Evolutionary conservation across 2,329 filamentous ascomycete species (phyloP).

Genomic region (Byssochlamys sp.): DNA sequence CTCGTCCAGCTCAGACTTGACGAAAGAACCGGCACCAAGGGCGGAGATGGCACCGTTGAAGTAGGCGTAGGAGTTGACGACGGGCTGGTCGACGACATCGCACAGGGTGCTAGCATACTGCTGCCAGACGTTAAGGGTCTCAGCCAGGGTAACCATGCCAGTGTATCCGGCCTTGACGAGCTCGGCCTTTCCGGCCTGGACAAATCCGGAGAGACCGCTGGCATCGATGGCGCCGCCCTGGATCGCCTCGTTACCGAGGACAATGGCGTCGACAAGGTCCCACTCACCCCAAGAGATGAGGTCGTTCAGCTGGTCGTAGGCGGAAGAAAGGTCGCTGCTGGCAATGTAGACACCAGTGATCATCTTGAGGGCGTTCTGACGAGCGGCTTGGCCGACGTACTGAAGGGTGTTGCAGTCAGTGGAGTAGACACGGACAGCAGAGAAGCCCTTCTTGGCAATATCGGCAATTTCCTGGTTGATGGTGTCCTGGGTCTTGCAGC

Average conservation of each 20-base stretch:
- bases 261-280: constrained; percentile 66
- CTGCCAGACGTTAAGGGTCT: constrained; percentile 72
- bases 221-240: constrained; percentile 62
- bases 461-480: constrained; percentile 55
- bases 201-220: constrained; percentile 57
- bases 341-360: constrained; percentile 85
- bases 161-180: constrained; percentile 59
- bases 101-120: constrained; percentile 54
- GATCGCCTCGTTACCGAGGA: constrained; percentile 85
- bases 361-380: constrained; percentile 60
- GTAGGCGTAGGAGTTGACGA: constrained; percentile 67
- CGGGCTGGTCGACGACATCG: constrained; percentile 69
- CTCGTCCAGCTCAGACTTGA: constrained; percentile 60
- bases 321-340: constrained; percentile 48
- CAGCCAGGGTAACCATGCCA: constrained; percentile 71
- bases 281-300: constrained; percentile 66
- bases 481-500: constrained; percentile 55
- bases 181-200: constrained; percentile 54
- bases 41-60: constrained; percentile 59
- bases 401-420: constrained; percentile 78
- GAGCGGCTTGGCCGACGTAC: constrained; percentile 61
- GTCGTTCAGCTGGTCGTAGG: constrained; percentile 62
- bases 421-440: constrained; percentile 71
- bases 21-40: constrained; percentile 63
- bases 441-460: constrained; percentile 57